These are phyloP conservation scores for Citeromyces siamensis DNA, from an alignment of 1,139 yeast genomes.

Conservation along the genomic window DNA sequence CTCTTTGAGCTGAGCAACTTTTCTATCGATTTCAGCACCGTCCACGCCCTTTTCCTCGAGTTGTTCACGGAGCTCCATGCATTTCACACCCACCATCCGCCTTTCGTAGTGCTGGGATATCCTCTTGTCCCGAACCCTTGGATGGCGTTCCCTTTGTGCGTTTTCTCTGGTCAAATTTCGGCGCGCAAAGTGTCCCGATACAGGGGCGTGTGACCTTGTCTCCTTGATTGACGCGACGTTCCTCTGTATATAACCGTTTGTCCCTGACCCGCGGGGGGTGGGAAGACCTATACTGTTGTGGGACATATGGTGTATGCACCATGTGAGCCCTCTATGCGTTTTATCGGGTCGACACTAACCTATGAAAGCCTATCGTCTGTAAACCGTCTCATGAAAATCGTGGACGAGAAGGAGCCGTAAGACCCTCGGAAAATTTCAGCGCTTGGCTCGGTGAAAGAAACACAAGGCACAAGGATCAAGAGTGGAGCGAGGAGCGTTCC, in stretches of 20 bases:
- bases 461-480: too few species aligned
- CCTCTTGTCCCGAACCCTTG: conserved; percentile 20
- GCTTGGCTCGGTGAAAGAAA: too few species aligned
- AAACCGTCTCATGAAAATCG: too few species aligned
- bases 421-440: too few species aligned
- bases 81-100: conserved; percentile 38
- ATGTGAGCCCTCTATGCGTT: background rate
- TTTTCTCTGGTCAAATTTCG: conserved; percentile 18
- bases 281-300: conserved; percentile 57
- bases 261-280: conserved; percentile 60
- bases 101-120: conserved; percentile 32
- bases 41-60: conserved; percentile 30
- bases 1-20: conserved; percentile 17
- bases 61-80: conserved; percentile 40
- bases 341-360: too few species aligned
- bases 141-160: conserved; percentile 12
- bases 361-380: too few species aligned
- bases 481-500: too few species aligned
- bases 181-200: conserved; percentile 21
- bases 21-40: conserved; percentile 19
- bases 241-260: conserved; percentile 56
- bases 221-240: conserved; percentile 24
- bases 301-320: conserved; percentile 27
- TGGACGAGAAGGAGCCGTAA: too few species aligned
- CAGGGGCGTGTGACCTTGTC: conserved; percentile 12